phyloP scores from a whole-genome alignment of 805 yeast genomes.

The Lachancea quebecensis region DNA sequence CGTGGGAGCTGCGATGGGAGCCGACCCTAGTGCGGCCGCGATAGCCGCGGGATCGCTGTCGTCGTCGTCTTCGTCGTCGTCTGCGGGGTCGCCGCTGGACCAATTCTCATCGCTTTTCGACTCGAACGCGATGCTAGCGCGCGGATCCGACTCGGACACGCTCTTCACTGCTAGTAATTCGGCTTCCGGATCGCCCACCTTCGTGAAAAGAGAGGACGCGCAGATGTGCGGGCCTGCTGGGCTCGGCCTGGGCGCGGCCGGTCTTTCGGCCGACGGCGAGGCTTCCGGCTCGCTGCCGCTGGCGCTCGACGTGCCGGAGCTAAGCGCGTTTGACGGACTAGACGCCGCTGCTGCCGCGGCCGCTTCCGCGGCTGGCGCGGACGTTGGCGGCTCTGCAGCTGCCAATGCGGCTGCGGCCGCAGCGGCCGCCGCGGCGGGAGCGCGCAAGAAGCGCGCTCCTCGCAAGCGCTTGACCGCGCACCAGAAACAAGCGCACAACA shows the following conservation, averaged over 20 bases:
- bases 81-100: slow-evolving; percentile 12
- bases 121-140: slow-evolving; percentile 4
- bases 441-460: slow-evolving; percentile 41
- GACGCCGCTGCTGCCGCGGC: background rate
- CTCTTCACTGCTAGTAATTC: slow-evolving; percentile 8
- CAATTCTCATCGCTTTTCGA: slow-evolving; percentile 10
- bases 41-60: background rate
- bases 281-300: background rate
- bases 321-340: background rate
- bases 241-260: background rate
- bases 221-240: background rate
- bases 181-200: slow-evolving; percentile 8
- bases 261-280: no score
- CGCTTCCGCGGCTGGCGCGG: background rate
- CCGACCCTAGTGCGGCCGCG: background rate
- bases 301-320: slow-evolving; percentile 4
- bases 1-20: background rate
- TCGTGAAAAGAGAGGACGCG: slow-evolving; percentile 7
- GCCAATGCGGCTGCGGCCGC: background rate
- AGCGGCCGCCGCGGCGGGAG: background rate
- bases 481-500: slow-evolving; percentile 68
- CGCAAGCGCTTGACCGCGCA: slow-evolving; percentile 49
- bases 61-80: slow-evolving; percentile 5
- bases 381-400: background rate
- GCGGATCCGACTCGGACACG: slow-evolving; percentile 8